These are phyloP conservation scores for Saprolegnia diclina DNA, from an alignment of 352 stramenopile genomes.

Conservation along the genomic window DNA sequence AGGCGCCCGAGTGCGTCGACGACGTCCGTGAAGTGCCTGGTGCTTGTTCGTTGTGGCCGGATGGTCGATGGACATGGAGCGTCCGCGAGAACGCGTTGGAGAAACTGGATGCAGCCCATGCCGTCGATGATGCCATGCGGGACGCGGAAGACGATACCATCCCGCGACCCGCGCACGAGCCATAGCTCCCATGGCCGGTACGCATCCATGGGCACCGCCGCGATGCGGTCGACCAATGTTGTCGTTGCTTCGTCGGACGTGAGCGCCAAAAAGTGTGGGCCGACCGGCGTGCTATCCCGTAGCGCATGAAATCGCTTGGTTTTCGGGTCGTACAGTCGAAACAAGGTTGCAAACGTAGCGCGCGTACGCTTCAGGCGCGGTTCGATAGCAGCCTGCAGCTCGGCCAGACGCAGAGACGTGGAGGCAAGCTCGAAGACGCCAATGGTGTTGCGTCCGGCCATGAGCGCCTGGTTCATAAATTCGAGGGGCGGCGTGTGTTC, in stretches of 20 bases:
- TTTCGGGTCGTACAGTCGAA: neutral
- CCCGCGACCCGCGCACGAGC: neutral
- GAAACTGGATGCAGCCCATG: neutral
- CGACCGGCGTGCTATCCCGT: neutral
- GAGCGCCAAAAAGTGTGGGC: neutral
- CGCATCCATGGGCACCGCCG: neutral
- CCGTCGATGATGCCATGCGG: slow-evolving; percentile 4
- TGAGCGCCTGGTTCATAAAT: neutral
- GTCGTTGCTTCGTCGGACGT: neutral
- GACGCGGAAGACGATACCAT: neutral
- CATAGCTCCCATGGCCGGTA: neutral
- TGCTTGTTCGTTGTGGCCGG: too few relatives aligned
- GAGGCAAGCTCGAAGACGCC: neutral
- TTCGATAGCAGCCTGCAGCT: neutral
- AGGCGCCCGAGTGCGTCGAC: neutral
- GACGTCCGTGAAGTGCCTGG: neutral
- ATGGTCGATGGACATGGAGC: neutral
- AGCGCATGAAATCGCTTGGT: neutral
- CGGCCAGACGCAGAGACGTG: neutral
- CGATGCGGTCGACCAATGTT: neutral
- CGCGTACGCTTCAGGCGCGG: neutral
- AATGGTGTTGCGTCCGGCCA: slow-evolving; percentile 5
- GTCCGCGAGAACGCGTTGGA: slow-evolving; percentile 4
- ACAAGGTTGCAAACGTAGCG: neutral
- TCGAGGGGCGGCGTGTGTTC: neutral